Evolutionary conservation across 2,329 filamentous ascomycete genomes (phyloP).

Genomic region (Pseudogymnoascus sp.): DNA sequence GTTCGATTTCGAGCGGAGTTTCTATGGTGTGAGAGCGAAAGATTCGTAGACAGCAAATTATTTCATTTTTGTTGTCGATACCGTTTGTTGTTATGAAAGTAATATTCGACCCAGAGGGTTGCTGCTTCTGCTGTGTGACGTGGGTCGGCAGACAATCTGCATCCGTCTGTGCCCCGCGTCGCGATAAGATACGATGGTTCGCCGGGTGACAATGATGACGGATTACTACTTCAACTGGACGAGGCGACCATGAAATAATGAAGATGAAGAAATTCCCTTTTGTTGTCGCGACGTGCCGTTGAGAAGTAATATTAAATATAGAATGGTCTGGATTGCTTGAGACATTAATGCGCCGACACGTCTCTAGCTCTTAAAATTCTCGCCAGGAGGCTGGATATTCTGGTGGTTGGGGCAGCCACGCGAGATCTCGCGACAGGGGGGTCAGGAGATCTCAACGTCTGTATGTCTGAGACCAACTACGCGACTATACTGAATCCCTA

Average conservation of each 20-base stretch:
- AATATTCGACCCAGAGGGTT: neutral
- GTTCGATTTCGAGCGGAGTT: neutral
- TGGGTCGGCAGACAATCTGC: neutral
- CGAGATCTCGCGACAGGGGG: conserved; percentile 1
- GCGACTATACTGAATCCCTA: neutral
- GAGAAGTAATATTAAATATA: neutral
- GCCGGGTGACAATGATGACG: neutral
- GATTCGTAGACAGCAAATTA: neutral
- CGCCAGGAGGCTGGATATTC: neutral
- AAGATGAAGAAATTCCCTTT: neutral
- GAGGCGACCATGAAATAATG: neutral
- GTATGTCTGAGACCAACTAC: neutral
- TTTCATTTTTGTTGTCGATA: neutral
- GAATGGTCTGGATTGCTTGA: neutral
- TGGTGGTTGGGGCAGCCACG: neutral
- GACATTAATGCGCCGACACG: neutral
- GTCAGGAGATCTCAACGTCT: neutral
- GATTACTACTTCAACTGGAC: neutral
- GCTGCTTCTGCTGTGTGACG: neutral
- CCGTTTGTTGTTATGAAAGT: neutral
- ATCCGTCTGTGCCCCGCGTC: neutral
- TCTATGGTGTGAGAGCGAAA: neutral
- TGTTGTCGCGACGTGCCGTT: neutral
- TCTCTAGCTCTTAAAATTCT: neutral
- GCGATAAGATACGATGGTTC: neutral